Base-by-base conservation (phyloP, 176 grass and related monocot genomes). In the Eleusine indica region DNA sequence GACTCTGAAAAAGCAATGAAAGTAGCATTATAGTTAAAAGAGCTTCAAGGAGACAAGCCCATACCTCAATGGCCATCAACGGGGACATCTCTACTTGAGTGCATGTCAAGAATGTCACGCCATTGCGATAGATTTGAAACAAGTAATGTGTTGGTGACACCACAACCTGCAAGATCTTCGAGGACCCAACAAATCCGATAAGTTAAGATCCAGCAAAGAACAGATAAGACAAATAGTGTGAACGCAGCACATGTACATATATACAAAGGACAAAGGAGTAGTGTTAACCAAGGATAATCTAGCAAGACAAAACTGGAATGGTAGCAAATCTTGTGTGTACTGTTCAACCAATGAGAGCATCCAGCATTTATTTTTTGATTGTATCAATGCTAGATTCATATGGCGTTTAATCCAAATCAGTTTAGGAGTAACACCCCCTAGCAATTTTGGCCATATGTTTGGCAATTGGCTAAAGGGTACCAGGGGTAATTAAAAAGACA, bases 141-240 rank as follows among this genome's bases (percentile, higher is more conserved):
- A 98, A 83, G 79, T 98, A 98, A 81, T 98, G 93, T 1, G 93
- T 98, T 46, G 96, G 96, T 8, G 96, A 95, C 5, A 90, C 90
- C 82, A 98, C 77, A 37, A 98, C 89, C 41, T 93, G 89, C 71
- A 97, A 89, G 22, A 94, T 66, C 94, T 97, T 84, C 14, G 9
- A 14, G 63, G 70, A 16, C 39, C 66, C n/a, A 48, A 73, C 6
- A 74, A 70, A 82, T 18, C 1, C 17, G 71, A 35, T 80, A 66
- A 84, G 68, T 52, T 21, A 13, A 12, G 2, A 4, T 28, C 28
- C 7, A 47, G 1, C n/a, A 3, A 43, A 0, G 4, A 70, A 28
- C 3, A 13, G 17, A 19, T 43, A 66, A 60, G 16, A 8, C 12
- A 53, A 63, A 12, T 4, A 75, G 21, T 51, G 54, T 52, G 57